Evolutionary conservation across 257 asterid species (phyloP).

Genomic region (Lycium ferocissimum): DNA sequence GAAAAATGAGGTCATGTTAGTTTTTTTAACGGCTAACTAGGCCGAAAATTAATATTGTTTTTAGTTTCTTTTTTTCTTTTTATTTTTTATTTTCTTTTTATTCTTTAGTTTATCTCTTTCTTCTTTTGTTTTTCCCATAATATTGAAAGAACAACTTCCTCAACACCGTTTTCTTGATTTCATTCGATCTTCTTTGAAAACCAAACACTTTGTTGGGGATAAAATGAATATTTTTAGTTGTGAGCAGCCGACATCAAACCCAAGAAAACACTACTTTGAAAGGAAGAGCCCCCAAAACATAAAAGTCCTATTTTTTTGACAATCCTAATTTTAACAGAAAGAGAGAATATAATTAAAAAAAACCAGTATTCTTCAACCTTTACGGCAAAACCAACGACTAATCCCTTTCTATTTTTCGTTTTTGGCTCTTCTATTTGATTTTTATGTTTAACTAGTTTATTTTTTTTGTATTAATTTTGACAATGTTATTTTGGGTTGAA

Average conservation of each 20-base stretch:
- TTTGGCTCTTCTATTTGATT: not conserved
- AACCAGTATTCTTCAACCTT: not conserved
- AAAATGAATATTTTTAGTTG: not conserved
- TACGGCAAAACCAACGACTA: not conserved
- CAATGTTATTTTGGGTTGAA: not conserved
- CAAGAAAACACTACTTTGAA: not conserved
- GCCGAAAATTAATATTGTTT: not conserved
- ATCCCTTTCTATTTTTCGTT: not conserved
- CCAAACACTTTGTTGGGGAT: not conserved
- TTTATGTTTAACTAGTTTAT: not conserved
- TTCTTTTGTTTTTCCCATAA: not conserved
- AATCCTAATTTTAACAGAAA: not conserved
- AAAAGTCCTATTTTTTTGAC: not conserved
- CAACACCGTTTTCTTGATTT: not conserved
- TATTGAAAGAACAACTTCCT: not conserved
- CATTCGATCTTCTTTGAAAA: not conserved
- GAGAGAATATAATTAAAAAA: not conserved
- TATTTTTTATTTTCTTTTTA: no score
- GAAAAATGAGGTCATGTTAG: not conserved
- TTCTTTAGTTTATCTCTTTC: not conserved
- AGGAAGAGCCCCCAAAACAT: not conserved
- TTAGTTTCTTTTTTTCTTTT: not conserved
- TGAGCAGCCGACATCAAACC: not conserved
- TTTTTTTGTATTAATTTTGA: not conserved
- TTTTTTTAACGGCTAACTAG: not conserved